phyloP scores from a whole-genome alignment of 2,329 filamentous ascomycete species.

The Arthrocladium fulminans region DNA sequence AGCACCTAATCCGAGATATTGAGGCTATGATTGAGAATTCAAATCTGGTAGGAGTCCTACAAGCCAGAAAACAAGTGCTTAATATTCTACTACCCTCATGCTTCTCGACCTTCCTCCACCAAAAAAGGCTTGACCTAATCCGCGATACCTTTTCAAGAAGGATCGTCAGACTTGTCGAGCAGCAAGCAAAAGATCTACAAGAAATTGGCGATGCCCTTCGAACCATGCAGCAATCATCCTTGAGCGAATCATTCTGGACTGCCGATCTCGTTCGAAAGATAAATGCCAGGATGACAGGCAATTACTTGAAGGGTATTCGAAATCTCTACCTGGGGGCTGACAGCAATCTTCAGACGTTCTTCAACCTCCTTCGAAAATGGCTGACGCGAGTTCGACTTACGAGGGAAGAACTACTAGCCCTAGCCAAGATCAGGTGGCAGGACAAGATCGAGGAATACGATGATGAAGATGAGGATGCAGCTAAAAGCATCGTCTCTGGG shows the following conservation, averaged over 20 bases:
- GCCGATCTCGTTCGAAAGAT: constrained; percentile 11
- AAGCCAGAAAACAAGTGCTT: constrained; percentile 60
- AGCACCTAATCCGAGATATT: neutral
- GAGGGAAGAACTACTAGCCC: constrained; percentile 11
- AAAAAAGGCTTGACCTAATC: constrained; percentile 50
- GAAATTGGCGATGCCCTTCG: constrained; percentile 9
- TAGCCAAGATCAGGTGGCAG: constrained; percentile 17
- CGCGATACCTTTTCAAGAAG: constrained; percentile 58
- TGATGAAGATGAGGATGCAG: constrained; percentile 22
- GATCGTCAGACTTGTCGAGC: constrained; percentile 12
- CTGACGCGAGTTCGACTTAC: constrained; percentile 11
- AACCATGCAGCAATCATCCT: neutral
- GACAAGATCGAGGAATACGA: constrained; percentile 23
- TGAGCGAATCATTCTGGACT: constrained; percentile 14
- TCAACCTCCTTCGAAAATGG: constrained; percentile 11
- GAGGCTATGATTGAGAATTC: neutral
- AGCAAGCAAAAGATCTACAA: constrained; percentile 10
- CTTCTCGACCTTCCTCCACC: constrained; percentile 49
- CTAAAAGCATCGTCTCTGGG: constrained; percentile 9
- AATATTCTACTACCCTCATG: constrained; percentile 64
- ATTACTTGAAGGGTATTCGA: constrained; percentile 14
- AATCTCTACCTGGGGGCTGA: constrained; percentile 17
- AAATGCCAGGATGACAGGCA: constrained; percentile 9
- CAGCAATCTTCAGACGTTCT: constrained; percentile 5
- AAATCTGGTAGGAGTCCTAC: constrained; percentile 42